Conservation (phyloP, 2,329 filamentous ascomycete genomes). For the Stagonosporopsis tanaceti region DNA sequence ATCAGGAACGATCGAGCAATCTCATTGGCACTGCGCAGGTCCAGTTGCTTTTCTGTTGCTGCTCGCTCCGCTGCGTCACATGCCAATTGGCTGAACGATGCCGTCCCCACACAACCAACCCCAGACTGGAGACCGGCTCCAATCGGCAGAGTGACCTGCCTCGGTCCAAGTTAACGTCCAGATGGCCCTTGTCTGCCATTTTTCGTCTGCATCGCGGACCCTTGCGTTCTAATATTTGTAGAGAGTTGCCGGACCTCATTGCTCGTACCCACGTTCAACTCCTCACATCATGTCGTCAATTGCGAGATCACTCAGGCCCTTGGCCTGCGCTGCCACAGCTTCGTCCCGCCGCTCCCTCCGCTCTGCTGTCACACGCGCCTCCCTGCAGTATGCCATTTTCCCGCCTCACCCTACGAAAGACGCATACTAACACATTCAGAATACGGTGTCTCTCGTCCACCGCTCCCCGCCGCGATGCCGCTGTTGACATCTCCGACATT, state of each 20-base stretch:
- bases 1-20: neutral
- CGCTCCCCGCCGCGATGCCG: constrained; percentile 48
- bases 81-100: constrained; percentile 6
- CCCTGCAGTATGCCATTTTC: constrained; percentile 41
- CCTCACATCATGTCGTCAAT: constrained; percentile 41
- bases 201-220: neutral
- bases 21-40: neutral
- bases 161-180: constrained; percentile 7
- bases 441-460: constrained; percentile 56
- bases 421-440: constrained; percentile 20
- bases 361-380: constrained; percentile 37
- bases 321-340: constrained; percentile 39
- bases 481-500: constrained; percentile 70
- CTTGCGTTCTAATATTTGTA: neutral
- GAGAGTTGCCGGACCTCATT: neutral
- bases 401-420: neutral
- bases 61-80: constrained; percentile 8
- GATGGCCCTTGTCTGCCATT: constrained; percentile 5
- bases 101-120: constrained; percentile 13
- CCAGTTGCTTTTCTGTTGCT: neutral
- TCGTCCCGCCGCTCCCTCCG: constrained; percentile 37
- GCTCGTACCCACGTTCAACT: neutral
- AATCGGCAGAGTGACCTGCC: constrained; percentile 21
- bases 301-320: constrained; percentile 40
- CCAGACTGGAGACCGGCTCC: constrained; percentile 21